Conservation (phyloP, 306 rosid species). For the Rubus parviflorus region DNA sequence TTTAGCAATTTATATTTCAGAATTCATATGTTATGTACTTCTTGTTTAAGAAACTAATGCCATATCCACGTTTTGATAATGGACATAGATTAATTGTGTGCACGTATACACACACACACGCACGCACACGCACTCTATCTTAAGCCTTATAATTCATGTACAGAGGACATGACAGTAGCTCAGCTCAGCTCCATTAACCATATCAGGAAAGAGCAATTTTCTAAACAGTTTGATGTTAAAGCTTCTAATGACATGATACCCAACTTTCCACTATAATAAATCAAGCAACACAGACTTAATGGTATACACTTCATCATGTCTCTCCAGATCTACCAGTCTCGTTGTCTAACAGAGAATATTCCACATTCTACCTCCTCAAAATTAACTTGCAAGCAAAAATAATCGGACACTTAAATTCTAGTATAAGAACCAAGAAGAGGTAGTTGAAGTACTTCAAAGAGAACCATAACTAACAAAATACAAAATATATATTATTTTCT, state of each 20-base stretch:
- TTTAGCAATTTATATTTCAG: neutral
- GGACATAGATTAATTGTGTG: neutral
- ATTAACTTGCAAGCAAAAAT: neutral
- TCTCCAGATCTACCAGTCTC: constrained; percentile 1
- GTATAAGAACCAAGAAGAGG: neutral
- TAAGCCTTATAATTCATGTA: neutral
- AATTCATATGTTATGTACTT: neutral
- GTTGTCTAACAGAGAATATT: neutral
- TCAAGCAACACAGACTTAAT: neutral
- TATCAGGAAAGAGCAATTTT: neutral
- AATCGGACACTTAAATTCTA: neutral
- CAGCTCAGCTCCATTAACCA: neutral
- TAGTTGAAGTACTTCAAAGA: neutral
- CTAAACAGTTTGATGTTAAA: neutral
- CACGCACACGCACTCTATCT: too few species aligned
- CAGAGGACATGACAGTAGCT: neutral
- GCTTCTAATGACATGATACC: neutral
- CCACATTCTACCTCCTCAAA: neutral
- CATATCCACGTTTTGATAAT: neutral
- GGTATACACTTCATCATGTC: neutral
- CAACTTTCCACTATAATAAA: neutral
- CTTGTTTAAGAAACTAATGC: neutral
- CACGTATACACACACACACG: neutral
- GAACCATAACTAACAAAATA: neutral
- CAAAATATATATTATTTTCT: neutral